Base-by-base conservation (phyloP, 768 basidiomycete species). In the Agrocybe pediades region DNA sequence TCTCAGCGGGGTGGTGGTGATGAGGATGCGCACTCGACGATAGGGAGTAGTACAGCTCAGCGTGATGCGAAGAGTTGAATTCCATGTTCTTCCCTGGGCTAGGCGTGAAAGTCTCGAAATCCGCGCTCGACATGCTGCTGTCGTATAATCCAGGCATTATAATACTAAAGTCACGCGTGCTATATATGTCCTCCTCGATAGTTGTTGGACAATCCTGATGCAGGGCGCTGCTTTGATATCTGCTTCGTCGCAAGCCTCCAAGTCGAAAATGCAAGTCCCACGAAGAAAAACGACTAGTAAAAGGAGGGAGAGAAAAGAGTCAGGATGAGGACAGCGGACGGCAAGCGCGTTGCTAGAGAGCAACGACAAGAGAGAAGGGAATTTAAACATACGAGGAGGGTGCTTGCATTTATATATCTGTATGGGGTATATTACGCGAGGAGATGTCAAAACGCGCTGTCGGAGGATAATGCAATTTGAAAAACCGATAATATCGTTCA, bases 71-170 rank as follows among this genome's bases (percentile, higher is more conserved):
- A 6, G 13, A n/a, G 9, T 39, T 33, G 23, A 46, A 33, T 20
- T 30, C 41, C 27, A 52, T 30, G 17, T 23, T 43, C 39, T 43
- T 43, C 36, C 44, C 51, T 11, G 44, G 42, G 13, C 43, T n/a
- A n/a, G n/a, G 42, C 27, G 24, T 20, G 20, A 52, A 52, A 16
- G 25, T 45, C 19, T 52, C 51, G 51, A 52, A 52, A 17, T 52
- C 51, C 20, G 44, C 51, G 51, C 45, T 43, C 20, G 51, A 44
- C 51, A 45, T 45, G 23, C 43, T 27, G 39, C 36, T 52, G 23
- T 46, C 44, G 42, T 39, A 52, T 13, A 52, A 19, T 6, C 30
- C 43, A 6, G 33, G 43, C 16, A 52, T 52, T 23, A 44, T 29
- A 9, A 44, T 30, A 23, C 40, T 29, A 9, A 52, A 30, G 30